Conservation (phyloP, 768 basidiomycete genomes). For the Amanita inopinata region DNA sequence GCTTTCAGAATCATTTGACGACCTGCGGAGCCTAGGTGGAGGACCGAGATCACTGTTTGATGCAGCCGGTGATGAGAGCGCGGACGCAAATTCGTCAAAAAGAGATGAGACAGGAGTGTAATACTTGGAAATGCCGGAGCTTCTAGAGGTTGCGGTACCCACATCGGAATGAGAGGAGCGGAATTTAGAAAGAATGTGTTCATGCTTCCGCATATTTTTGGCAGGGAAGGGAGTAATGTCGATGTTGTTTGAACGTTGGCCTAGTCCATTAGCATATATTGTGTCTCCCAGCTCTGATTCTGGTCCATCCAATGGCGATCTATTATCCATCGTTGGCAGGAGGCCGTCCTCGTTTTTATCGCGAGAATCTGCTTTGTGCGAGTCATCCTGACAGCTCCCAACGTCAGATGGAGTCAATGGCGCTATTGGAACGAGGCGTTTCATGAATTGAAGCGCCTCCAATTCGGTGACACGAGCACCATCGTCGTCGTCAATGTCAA, state of each 20-base stretch:
- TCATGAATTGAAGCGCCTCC: constrained; percentile 39
- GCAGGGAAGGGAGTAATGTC: too few relatives aligned
- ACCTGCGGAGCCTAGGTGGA: constrained; percentile 18
- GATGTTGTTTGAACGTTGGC: too few relatives aligned
- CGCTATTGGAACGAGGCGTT: constrained; percentile 21
- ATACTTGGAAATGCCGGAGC: constrained; percentile 52
- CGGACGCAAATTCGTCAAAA: constrained; percentile 41
- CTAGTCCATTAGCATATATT: too few relatives aligned
- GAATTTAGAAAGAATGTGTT: constrained; percentile 26
- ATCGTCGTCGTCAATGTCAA: constrained; percentile 34
- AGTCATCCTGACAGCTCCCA: too few relatives aligned
- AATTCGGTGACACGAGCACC: constrained; percentile 21
- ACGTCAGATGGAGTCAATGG: background rate
- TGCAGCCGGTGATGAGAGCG: constrained; percentile 42
- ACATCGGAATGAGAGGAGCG: constrained; percentile 34
- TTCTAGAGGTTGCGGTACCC: constrained; percentile 48
- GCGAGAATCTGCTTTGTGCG: too few relatives aligned
- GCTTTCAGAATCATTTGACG: constrained; percentile 28
- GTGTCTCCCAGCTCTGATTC: too few relatives aligned
- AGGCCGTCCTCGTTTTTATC: too few relatives aligned
- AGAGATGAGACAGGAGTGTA: constrained; percentile 77
- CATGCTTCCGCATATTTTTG: too few relatives aligned
- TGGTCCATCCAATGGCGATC: too few relatives aligned
- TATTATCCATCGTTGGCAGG: too few relatives aligned
- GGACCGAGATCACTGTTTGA: constrained; percentile 18